Conservation (phyloP, 768 basidiomycete species). For the Filobasidium floriforme region DNA sequence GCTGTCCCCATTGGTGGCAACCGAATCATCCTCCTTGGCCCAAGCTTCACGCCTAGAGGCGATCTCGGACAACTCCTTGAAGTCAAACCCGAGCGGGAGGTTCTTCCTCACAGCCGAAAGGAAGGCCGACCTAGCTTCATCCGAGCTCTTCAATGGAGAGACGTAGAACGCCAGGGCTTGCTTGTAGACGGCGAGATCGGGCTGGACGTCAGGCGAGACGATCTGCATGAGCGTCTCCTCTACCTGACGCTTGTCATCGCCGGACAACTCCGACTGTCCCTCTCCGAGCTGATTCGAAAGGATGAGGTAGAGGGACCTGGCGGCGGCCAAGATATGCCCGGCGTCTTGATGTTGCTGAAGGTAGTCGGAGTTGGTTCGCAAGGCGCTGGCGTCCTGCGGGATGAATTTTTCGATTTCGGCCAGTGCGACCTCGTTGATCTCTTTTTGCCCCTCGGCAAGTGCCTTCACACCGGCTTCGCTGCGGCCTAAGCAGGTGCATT, state of each 20-base stretch:
- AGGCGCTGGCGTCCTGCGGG: constrained; percentile 4
- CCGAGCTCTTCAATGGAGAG: background rate
- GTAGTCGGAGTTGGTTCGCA: constrained; percentile 20
- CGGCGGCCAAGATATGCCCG: constrained; percentile 9
- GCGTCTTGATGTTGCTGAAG: constrained; percentile 17
- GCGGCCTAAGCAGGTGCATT: background rate
- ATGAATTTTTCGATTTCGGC: background rate
- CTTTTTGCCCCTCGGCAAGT: background rate
- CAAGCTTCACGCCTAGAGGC: constrained; percentile 15
- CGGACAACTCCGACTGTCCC: background rate
- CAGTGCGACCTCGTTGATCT: background rate
- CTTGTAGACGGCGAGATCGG: constrained; percentile 15
- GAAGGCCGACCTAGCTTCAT: constrained; percentile 14
- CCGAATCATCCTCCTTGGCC: constrained; percentile 16
- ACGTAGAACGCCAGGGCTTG: constrained; percentile 9
- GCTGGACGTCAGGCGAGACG: constrained; percentile 11
- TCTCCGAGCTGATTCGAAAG: constrained; percentile 1
- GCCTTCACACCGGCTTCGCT: background rate
- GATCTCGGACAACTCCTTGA: constrained; percentile 13
- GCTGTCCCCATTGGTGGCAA: constrained; percentile 1
- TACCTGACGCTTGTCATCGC: constrained; percentile 17
- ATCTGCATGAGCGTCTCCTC: constrained; percentile 18
- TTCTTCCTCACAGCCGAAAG: constrained; percentile 1
- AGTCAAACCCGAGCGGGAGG: constrained; percentile 18
- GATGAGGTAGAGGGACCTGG: constrained; percentile 10